phyloP scores from a whole-genome alignment of 352 stramenopile genomes.

The Stephanocyclus meneghinianus region DNA sequence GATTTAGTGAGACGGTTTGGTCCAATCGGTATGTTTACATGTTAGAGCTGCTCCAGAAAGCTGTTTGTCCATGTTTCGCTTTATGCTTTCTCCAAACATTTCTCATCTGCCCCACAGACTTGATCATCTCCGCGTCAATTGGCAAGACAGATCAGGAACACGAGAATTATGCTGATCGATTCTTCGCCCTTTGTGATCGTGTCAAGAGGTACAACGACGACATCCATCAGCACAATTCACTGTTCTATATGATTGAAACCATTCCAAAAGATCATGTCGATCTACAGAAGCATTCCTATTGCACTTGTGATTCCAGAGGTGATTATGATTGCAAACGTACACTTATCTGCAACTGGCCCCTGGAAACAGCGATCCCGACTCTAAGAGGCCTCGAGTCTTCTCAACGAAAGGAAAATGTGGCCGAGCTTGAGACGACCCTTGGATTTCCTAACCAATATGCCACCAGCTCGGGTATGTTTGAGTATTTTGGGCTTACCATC shows the following conservation, averaged over 20 bases:
- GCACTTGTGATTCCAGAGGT: conserved; percentile 20
- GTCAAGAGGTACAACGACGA: conserved; percentile 53
- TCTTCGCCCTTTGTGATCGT: conserved; percentile 65
- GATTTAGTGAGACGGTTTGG: conserved; percentile 46
- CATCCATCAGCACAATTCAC: conserved; percentile 24
- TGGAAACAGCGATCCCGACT: conserved; percentile 1
- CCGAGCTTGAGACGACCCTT: conserved; percentile 2
- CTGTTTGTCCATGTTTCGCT: neutral
- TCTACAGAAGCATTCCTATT: conserved; percentile 12
- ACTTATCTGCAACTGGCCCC: conserved; percentile 45
- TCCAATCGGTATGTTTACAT: conserved; percentile 45
- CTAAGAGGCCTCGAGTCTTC: neutral
- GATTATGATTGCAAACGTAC: conserved; percentile 1
- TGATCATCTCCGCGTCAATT: conserved; percentile 32
- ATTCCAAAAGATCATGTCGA: conserved; percentile 11
- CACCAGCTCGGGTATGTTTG: neutral
- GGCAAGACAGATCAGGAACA: conserved; percentile 17
- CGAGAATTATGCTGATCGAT: conserved; percentile 27
- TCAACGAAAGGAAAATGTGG: conserved; percentile 2
- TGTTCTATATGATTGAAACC: conserved; percentile 48
- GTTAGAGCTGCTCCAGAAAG: neutral
- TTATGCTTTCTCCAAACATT: neutral
- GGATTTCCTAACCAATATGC: conserved; percentile 5
- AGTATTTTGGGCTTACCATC: neutral
- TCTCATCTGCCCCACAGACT: conserved; percentile 18